These are phyloP conservation scores for Dentipellis fragilis DNA, from an alignment of 768 basidiomycete species.

Conservation along the genomic window DNA sequence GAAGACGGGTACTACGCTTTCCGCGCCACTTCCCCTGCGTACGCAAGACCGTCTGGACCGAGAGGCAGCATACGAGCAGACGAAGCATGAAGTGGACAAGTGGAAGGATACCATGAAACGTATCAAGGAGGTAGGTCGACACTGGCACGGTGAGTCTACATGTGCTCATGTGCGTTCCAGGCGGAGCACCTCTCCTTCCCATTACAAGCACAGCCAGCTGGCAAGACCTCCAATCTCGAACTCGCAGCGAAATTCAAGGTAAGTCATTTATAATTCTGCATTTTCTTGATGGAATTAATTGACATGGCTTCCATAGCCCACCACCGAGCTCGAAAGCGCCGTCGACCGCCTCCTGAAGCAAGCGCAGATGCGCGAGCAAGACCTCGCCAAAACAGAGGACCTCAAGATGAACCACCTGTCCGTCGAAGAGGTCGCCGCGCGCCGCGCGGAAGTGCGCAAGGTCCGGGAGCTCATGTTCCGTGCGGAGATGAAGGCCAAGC, in stretches of 20 bases:
- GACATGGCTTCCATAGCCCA: slow-evolving; percentile 23
- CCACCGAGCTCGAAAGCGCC: slow-evolving; percentile 75
- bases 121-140: slow-evolving; percentile 63
- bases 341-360: slow-evolving; percentile 72
- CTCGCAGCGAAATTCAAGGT: slow-evolving; percentile 83
- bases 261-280: slow-evolving; percentile 5
- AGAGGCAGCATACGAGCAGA: slow-evolving; percentile 90
- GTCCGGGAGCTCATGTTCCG: slow-evolving; percentile 93
- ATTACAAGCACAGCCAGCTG: slow-evolving; percentile 51
- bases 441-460: slow-evolving; percentile 72
- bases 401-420: slow-evolving; percentile 74
- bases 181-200: slow-evolving; percentile 86
- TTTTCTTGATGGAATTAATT: not conserved
- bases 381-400: slow-evolving; percentile 72
- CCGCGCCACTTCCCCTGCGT: slow-evolving; percentile 80
- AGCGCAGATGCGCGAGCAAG: slow-evolving; percentile 76
- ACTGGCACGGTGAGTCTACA: not conserved
- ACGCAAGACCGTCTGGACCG: slow-evolving; percentile 86
- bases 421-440: slow-evolving; percentile 76
- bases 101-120: slow-evolving; percentile 90
- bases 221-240: slow-evolving; percentile 59
- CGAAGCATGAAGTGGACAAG: slow-evolving; percentile 85
- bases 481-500: slow-evolving; percentile 82
- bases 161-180: slow-evolving; percentile 23
- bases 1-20: slow-evolving; percentile 46